Conservation (phyloP, 345 rosid species). For the Hibiscus mutabilis region DNA sequence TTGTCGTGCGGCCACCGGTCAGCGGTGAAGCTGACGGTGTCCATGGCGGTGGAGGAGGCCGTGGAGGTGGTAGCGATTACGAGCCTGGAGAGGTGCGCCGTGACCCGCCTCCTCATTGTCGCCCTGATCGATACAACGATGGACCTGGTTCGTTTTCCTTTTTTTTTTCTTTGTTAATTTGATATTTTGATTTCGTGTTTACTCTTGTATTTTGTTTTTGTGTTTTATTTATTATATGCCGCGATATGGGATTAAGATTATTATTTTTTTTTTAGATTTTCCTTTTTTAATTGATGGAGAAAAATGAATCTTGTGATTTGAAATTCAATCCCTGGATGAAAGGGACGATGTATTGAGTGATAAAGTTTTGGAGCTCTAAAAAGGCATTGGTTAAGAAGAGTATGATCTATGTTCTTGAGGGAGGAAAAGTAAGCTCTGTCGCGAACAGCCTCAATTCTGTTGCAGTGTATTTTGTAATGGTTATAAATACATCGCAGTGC, state of each 20-base stretch:
- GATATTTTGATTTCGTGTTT: not conserved
- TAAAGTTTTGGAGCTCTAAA: too few species aligned
- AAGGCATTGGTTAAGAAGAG: not conserved
- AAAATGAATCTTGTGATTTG: not conserved
- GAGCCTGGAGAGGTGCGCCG: constrained; percentile 69
- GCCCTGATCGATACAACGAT: constrained; percentile 46
- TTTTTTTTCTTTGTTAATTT: not conserved
- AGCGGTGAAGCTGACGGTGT: constrained; percentile 46
- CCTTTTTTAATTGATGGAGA: not conserved
- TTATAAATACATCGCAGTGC: not conserved
- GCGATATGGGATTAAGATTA: not conserved
- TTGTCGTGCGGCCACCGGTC: constrained; percentile 60
- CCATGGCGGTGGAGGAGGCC: constrained; percentile 23
- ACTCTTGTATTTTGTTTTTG: not conserved
- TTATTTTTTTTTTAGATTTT: too few species aligned
- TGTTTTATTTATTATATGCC: not conserved
- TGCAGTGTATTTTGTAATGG: not conserved
- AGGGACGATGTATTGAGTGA: too few species aligned
- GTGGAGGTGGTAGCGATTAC: constrained; percentile 40
- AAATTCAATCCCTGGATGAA: not conserved
- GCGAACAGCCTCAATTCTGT: not conserved
- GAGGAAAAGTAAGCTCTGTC: not conserved
- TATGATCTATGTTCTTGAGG: not conserved
- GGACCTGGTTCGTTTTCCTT: constrained; percentile 51
- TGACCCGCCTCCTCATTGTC: constrained; percentile 25